These are phyloP conservation scores for Monosporascus ibericus DNA, from an alignment of 2,329 filamentous ascomycete species.

Conservation along the genomic window DNA sequence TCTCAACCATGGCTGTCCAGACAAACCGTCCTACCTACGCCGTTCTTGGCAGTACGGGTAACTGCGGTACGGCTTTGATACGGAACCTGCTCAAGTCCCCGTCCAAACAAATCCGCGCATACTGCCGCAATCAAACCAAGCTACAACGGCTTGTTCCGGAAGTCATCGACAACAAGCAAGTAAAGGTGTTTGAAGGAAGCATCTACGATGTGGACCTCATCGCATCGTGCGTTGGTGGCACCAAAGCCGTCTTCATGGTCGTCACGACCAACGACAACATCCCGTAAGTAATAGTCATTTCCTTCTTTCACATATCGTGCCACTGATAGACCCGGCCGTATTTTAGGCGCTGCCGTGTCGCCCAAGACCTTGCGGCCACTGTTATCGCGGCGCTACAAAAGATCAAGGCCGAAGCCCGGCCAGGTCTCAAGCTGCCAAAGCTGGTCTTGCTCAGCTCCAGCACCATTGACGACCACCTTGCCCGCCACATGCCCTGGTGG, in stretches of 20 bases:
- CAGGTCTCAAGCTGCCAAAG: constrained; percentile 23
- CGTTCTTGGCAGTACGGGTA: constrained; percentile 37
- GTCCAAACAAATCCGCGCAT: constrained; percentile 31
- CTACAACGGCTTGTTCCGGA: constrained; percentile 28
- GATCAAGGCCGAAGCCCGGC: constrained; percentile 9
- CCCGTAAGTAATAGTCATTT: no score
- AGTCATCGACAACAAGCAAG: constrained; percentile 22
- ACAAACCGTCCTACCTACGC: constrained; percentile 24
- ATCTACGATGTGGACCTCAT: constrained; percentile 34
- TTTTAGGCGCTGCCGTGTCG: constrained; percentile 27
- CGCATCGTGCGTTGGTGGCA: constrained; percentile 27
- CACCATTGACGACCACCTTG: constrained; percentile 33
- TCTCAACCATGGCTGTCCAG: no score
- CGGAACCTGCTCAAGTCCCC: constrained; percentile 28
- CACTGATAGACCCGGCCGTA: no score
- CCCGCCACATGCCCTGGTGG: constrained; percentile 20
- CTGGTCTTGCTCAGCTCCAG: constrained; percentile 38
- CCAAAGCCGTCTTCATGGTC: constrained; percentile 32
- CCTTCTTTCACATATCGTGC: no score
- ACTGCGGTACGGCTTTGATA: constrained; percentile 36
- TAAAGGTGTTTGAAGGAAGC: constrained; percentile 35
- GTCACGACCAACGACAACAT: constrained; percentile 37
- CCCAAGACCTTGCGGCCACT: constrained; percentile 27
- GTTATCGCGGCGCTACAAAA: constrained; percentile 31
- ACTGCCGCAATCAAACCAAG: constrained; percentile 37